phyloP scores from a whole-genome alignment of 148 eudicot species.

The Chenopodium berlandieri region DNA sequence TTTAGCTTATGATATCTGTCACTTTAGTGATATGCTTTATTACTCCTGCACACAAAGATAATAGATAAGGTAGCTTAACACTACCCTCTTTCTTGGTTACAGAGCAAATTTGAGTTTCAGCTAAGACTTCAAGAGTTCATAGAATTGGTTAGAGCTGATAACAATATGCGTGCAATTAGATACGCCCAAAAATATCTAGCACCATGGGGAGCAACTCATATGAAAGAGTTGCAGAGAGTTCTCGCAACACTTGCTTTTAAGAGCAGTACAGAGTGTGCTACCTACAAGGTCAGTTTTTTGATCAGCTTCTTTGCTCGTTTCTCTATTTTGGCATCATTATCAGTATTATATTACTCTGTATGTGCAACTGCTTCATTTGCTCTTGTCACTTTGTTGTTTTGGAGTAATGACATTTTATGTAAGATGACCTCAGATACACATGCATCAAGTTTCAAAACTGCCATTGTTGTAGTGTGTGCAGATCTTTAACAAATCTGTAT shows the following conservation, averaged over 20 bases:
- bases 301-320: neutral
- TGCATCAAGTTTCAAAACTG: too few species aligned
- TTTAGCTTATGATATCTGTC: neutral
- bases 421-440: neutral
- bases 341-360: too few species aligned
- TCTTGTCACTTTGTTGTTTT: too few species aligned
- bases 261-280: conserved; percentile 79
- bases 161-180: conserved; percentile 64
- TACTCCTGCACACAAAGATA: neutral
- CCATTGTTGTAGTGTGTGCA: neutral
- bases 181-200: conserved; percentile 92
- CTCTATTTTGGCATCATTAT: neutral
- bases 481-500: neutral
- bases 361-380: too few species aligned
- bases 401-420: neutral
- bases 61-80: neutral
- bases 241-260: conserved; percentile 90
- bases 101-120: conserved; percentile 98
- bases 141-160: conserved; percentile 88
- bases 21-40: neutral
- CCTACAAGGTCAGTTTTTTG: conserved; percentile 69
- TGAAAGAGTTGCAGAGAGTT: conserved; percentile 94
- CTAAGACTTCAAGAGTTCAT: conserved; percentile 95
- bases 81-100: conserved; percentile 23
- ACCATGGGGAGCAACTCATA: conserved; percentile 86